A percentile compares a stretch with the other conserved stretches of the same genome.
These are phyloP conservation scores for Cyclostephanos tholiformis DNA, from an alignment of 108 stramenopile genomes.

Conservation along the genomic window DNA sequence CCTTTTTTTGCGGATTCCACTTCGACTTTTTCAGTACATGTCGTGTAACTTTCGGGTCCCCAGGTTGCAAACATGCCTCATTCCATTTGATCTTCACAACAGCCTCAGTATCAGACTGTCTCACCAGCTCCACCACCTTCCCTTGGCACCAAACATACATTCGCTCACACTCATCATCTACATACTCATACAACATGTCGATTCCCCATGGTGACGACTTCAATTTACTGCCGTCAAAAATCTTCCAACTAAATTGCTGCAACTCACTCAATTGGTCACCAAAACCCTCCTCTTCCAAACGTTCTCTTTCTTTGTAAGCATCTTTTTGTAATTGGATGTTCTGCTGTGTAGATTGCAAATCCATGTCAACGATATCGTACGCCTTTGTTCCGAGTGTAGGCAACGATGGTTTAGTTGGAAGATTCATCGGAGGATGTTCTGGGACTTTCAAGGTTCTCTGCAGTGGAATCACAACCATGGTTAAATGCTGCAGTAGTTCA, in stretches of 20 bases:
- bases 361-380: neutral
- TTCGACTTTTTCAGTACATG: too few relatives aligned
- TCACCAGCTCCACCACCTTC: conserved; percentile 9
- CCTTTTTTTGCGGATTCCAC: too few relatives aligned
- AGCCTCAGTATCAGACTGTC: neutral
- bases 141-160: conserved; percentile 7
- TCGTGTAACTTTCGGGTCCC: too few relatives aligned
- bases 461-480: conserved; percentile 2
- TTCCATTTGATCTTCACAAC: neutral
- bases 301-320: conserved; percentile 1
- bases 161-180: neutral
- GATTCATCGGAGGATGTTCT: neutral
- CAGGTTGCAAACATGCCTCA: too few relatives aligned
- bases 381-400: conserved; percentile 5
- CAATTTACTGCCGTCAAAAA: conserved; percentile 8
- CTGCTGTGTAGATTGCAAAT: neutral
- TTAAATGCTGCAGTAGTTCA: conserved; percentile 1
- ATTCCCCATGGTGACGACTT: conserved; percentile 7
- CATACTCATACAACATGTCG: conserved; percentile 10
- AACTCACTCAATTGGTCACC: conserved; percentile 1
- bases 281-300: neutral
- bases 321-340: neutral
- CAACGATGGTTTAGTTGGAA: conserved; percentile 1
- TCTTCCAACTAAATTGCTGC: neutral
- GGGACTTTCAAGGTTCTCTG: neutral